Conservation (phyloP, 495 filamentous ascomycete species). For the Aspergillus coremiiformis region DNA sequence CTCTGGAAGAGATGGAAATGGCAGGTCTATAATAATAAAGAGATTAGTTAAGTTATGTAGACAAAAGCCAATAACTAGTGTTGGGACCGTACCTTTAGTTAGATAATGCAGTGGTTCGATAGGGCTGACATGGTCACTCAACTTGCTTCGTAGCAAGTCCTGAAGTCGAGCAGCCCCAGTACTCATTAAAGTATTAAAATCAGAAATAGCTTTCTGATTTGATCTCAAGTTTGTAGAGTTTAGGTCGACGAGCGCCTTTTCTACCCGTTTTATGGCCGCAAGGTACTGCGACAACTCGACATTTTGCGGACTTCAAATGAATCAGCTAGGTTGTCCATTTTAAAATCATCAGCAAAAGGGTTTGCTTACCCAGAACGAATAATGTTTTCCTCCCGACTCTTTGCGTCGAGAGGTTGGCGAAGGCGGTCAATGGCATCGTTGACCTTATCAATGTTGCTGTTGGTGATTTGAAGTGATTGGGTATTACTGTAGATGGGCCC, state of each 20-base stretch:
- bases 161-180: constrained; percentile 75
- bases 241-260: constrained; percentile 71
- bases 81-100: constrained; percentile 60
- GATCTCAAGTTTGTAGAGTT: constrained; percentile 79
- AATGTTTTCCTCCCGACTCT: constrained; percentile 81
- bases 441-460: constrained; percentile 81
- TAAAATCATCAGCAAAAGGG: not conserved
- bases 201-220: constrained; percentile 81
- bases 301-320: constrained; percentile 56
- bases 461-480: constrained; percentile 73
- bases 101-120: constrained; percentile 89
- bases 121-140: constrained; percentile 63
- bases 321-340: not conserved
- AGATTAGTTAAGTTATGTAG: not conserved
- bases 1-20: constrained; percentile 57
- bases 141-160: constrained; percentile 64
- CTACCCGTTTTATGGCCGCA: constrained; percentile 77
- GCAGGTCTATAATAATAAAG: constrained; percentile 46
- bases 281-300: constrained; percentile 80
- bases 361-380: constrained; percentile 67
- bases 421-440: constrained; percentile 80
- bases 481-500: constrained; percentile 92
- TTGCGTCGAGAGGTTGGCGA: constrained; percentile 79
- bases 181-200: constrained; percentile 69
- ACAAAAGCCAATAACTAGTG: not conserved